These are phyloP conservation scores for Tylopilus vinaceipallidus DNA, from an alignment of 768 basidiomycete genomes.

Conservation along the genomic window DNA sequence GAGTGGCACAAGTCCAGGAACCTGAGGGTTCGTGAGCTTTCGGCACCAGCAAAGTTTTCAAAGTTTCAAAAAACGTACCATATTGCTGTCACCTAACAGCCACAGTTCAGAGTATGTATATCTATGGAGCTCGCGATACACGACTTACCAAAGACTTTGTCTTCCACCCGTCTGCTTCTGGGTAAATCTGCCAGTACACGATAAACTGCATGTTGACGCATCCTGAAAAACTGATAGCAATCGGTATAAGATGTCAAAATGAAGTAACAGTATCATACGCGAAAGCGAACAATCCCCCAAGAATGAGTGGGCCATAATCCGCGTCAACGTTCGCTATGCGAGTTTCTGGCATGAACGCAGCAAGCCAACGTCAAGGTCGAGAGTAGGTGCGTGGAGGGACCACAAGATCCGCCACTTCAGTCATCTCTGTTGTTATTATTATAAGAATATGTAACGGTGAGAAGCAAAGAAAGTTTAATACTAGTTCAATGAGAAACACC, in stretches of 20 bases:
- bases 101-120: too few relatives aligned
- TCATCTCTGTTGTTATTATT: neutral
- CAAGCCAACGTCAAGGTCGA: neutral
- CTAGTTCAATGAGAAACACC: neutral
- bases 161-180: constrained; percentile 14
- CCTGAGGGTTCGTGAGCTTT: constrained; percentile 7
- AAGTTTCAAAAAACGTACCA: constrained; percentile 13
- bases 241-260: neutral
- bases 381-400: neutral
- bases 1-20: constrained; percentile 27
- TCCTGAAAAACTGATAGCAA: constrained; percentile 23
- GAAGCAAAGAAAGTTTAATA: neutral
- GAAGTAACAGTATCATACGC: constrained; percentile 1
- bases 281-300: constrained; percentile 25
- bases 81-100: constrained; percentile 16
- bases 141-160: constrained; percentile 19
- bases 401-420: neutral
- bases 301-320: constrained; percentile 19
- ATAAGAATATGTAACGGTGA: constrained; percentile 2
- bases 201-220: constrained; percentile 27
- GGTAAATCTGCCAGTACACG: constrained; percentile 21
- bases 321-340: neutral
- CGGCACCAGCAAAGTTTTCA: neutral
- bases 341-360: constrained; percentile 1
- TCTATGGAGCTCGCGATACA: neutral